Percentiles rank a stretch among this genome's conserved stretches.
These are phyloP conservation scores for Rhytidiadelphus loreus DNA, from an alignment of 225 moss, liverwort and hornwort genomes.

Conservation along the genomic window DNA sequence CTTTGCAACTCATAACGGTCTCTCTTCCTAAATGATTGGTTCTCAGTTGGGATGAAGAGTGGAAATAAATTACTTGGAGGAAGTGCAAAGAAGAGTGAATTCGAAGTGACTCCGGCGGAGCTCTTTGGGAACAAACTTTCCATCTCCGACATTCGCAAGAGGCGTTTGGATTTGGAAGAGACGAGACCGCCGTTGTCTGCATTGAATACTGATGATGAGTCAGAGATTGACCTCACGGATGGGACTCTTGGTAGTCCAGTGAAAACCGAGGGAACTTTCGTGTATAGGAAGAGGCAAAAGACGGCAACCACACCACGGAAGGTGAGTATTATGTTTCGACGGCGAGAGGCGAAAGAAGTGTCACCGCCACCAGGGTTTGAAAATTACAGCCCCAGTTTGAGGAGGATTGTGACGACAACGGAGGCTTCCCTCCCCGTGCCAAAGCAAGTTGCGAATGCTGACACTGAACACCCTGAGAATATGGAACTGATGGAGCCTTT, in stretches of 20 bases:
- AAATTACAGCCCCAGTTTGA: background rate
- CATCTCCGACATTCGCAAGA: slow-evolving; percentile 11
- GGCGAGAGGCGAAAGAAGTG: background rate
- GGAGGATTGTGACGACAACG: background rate
- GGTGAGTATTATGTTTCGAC: background rate
- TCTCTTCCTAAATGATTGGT: background rate
- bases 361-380: slow-evolving; percentile 8
- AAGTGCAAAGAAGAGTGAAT: slow-evolving; percentile 5
- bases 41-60: slow-evolving; percentile 7
- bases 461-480: background rate
- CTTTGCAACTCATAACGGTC: background rate
- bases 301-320: background rate
- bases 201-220: background rate
- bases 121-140: background rate
- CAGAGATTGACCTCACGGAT: background rate
- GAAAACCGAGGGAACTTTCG: background rate
- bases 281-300: slow-evolving; percentile 27
- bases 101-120: background rate
- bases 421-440: background rate
- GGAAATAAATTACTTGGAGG: slow-evolving; percentile 12
- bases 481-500: background rate
- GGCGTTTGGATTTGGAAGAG: slow-evolving; percentile 9
- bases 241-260: background rate
- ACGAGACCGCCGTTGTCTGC: slow-evolving; percentile 9
- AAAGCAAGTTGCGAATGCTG: background rate